Base-by-base conservation (phyloP, 805 yeast genomes). In the Nakazawaea pomicola region DNA sequence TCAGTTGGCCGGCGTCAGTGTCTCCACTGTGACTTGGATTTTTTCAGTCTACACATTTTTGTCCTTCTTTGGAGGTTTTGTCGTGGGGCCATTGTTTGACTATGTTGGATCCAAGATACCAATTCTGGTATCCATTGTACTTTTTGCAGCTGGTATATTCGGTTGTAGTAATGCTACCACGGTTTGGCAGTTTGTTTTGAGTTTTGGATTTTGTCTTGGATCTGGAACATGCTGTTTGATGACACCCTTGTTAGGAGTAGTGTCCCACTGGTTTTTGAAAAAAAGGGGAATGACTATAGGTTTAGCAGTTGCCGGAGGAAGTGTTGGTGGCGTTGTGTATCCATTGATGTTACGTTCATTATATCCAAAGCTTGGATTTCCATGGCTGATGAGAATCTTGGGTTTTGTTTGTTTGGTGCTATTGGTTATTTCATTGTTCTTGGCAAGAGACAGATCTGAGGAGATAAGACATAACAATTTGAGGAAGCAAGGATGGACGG, bases 241-340 rank as follows among this genome's bases (percentile, higher is more conserved):
- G 61, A 70, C 80, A 6, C 87, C 88, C 0, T 55, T 78, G 28
- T 65, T 82, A 2, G 73, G 84, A 6, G 77, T 76, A 14, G 68
- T 80, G 0, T 75, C 80, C 19, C 86, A 83, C 45, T 83, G 85
- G 81, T 83, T 82, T 55, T 60, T 65, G 29, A 61, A 58, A 25
- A 78, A 67, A 49, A 64, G 89, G 50, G 89, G 82, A 1, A 64
- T 68, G 45, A 82, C 80, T 1, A 62, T 68, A 11, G 72, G 77
- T 17, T 44, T 68, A 1, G 74, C 78, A 0, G 69, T 74, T 3
- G 61, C 68, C 42, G 80, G 81, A 15, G 79, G 78, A 2, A 68
- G 76, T 3, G 48, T 75, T 21, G 81, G 80, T 19, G 81, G 80
- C 29, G 57, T 74, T 43, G 44, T 65, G 19, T 68, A 76, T 47